phyloP scores from a whole-genome alignment of 106 monocot species.

The Allium sativum region DNA sequence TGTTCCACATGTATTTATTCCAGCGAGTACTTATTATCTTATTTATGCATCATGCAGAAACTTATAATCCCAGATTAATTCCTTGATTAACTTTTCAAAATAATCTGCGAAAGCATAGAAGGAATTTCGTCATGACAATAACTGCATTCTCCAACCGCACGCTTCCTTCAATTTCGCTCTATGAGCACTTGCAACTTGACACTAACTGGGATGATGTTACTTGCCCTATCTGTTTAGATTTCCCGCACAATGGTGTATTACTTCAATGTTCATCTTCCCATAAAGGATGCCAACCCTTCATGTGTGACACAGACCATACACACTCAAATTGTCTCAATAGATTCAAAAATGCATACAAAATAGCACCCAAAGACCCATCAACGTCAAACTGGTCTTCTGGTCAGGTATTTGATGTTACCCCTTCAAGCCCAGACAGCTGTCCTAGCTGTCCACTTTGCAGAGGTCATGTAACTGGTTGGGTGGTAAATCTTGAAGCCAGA shows the following conservation, averaged over 20 bases:
- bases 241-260: conserved; percentile 66
- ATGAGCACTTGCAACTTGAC: conserved; percentile 17
- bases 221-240: conserved; percentile 65
- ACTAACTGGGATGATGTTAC: conserved; percentile 47
- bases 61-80: not conserved
- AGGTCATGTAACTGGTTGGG: conserved; percentile 59
- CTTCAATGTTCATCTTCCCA: conserved; percentile 51
- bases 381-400: conserved; percentile 9
- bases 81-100: not conserved
- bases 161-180: conserved; percentile 12
- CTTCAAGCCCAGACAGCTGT: conserved; percentile 15
- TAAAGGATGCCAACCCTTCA: conserved; percentile 61
- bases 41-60: not conserved
- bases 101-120: not conserved
- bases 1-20: not conserved
- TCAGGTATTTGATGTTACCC: conserved; percentile 18
- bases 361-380: conserved; percentile 17
- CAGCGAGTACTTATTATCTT: not conserved
- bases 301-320: conserved; percentile 58
- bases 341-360: conserved; percentile 44
- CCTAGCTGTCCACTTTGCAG: conserved; percentile 58
- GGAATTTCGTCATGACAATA: conserved; percentile 11
- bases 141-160: conserved; percentile 7
- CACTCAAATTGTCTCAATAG: conserved; percentile 66
- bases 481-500: conserved; percentile 38